A percentile compares a stretch with the other conserved stretches of the same genome.
These are phyloP conservation scores for Coemansia sp. DNA, from an alignment of 192 early-diverging fungal genomes.

Conservation along the genomic window DNA sequence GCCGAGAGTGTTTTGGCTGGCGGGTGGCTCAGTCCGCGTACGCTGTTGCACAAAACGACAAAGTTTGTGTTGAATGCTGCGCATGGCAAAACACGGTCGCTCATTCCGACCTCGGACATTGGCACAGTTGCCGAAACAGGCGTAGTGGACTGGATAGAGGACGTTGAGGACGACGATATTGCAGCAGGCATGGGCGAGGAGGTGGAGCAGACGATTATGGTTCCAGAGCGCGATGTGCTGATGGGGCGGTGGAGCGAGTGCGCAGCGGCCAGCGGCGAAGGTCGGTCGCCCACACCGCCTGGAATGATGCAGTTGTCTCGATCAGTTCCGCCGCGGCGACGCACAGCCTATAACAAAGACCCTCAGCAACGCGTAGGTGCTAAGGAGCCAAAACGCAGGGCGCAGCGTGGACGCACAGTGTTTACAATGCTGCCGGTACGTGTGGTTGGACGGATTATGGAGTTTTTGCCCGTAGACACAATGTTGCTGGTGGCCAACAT, in stretches of 20 bases:
- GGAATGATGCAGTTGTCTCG: neutral
- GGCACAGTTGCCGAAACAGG: slow-evolving; percentile 8
- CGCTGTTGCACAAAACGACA: slow-evolving; percentile 39
- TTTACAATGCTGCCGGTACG: slow-evolving; percentile 29
- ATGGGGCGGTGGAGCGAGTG: slow-evolving; percentile 25
- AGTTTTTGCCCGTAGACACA: slow-evolving; percentile 23
- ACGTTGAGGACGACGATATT: neutral
- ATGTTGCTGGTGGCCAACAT: slow-evolving; percentile 30
- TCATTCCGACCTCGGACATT: slow-evolving; percentile 39
- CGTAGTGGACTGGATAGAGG: slow-evolving; percentile 10
- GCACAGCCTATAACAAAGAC: slow-evolving; percentile 12
- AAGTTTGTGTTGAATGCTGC: slow-evolving; percentile 51
- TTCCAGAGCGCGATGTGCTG: slow-evolving; percentile 40
- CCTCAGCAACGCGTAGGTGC: no score
- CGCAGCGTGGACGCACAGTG: neutral
- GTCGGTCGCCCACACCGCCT: slow-evolving; percentile 1
- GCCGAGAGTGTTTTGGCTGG: neutral
- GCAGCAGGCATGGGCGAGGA: neutral
- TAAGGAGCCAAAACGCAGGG: neutral
- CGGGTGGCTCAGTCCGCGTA: slow-evolving; percentile 16
- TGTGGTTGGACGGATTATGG: slow-evolving; percentile 22
- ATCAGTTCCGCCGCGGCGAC: slow-evolving; percentile 11
- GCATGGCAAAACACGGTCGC: slow-evolving; percentile 45
- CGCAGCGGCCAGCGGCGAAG: neutral
- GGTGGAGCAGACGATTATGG: slow-evolving; percentile 9